Evolutionary conservation across 768 basidiomycete species (phyloP), one percentile per base, ranked within the genome.

Genomic region (Suillus spraguei): DNA sequence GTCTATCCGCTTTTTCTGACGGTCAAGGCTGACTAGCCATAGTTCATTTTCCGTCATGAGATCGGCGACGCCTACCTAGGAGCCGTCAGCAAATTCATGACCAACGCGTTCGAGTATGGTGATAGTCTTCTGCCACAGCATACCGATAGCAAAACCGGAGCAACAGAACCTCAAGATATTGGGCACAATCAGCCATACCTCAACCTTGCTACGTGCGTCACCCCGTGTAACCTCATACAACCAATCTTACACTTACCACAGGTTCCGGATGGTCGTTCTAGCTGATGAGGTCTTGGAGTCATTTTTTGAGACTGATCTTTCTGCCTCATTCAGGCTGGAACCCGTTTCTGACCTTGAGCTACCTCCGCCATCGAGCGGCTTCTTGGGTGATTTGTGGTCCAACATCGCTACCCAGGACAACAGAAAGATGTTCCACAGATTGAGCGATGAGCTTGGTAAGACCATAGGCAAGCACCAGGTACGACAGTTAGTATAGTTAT

Each of bases 11-110:
- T 58, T 47, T 24, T 35, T 63, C 52, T 69, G 59, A 63, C 41
- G 46, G 36, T 66, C 59, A 38, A 63, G 50, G 9, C 24, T 58
- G 56, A 58, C 56, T 41, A n/a, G 44, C 38, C 39, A 4, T 71
- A 98, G 96, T 98, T 98, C 77, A 97, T 99, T 66, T 99, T 99
- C 86, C 90, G 97, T 16, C 94, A 89, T 75, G 97, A 99, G 77
- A 83, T 95, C 13, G 97, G 97, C 4, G 97, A 99, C 74, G 92
- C 94, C 5, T 99, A 97, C 72, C 83, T 99, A 28, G 97, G 95
- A 2, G 94, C 97, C 28, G 92, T 99, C 66, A 96, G 94, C 67
- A 89, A 95, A 47, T 97, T 98, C 74, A 96, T 99, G 89, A 91
- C 95, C 44, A 99, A 99, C 70, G 94, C 97, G 0, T 99, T 98